A percentile compares a stretch with the other conserved stretches of the same genome.
These are phyloP conservation scores for Noccaea caerulescens DNA, from an alignment of 345 rosid species.

Conservation along the genomic window DNA sequence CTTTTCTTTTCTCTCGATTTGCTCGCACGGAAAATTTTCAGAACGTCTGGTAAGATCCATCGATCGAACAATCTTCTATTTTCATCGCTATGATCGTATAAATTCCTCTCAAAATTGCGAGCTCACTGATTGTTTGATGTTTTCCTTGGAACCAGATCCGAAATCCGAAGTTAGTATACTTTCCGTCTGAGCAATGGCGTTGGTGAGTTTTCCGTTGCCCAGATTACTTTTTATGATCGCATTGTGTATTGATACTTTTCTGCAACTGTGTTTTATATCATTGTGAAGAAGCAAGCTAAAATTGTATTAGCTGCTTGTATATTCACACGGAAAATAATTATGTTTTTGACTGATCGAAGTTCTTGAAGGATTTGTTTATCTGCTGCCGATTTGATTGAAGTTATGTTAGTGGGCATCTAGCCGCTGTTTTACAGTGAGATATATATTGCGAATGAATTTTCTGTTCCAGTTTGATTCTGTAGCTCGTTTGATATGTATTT, in stretches of 20 bases:
- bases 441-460: not conserved
- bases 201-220: slow-evolving; percentile 52
- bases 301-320: not conserved
- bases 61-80: not conserved
- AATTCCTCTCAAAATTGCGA: not conserved
- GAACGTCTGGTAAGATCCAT: slow-evolving; percentile 39
- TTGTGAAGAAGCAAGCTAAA: not conserved
- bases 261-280: not conserved
- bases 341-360: not conserved
- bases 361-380: not conserved
- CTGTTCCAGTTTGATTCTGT: not conserved
- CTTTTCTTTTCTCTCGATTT: slow-evolving; percentile 20
- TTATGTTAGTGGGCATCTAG: not conserved
- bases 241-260: not conserved
- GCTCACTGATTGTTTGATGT: slow-evolving; percentile 23
- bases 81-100: slow-evolving; percentile 8
- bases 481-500: not conserved
- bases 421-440: not conserved
- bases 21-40: slow-evolving; percentile 31
- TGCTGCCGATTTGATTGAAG: not conserved
- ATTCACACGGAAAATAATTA: not conserved
- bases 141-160: slow-evolving; percentile 56
- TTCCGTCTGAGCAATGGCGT: slow-evolving; percentile 63
- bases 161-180: slow-evolving; percentile 33
- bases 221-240: slow-evolving; percentile 16